Conservation (phyloP, 179 eudicot species). For the Monotropa hypopitys region DNA sequence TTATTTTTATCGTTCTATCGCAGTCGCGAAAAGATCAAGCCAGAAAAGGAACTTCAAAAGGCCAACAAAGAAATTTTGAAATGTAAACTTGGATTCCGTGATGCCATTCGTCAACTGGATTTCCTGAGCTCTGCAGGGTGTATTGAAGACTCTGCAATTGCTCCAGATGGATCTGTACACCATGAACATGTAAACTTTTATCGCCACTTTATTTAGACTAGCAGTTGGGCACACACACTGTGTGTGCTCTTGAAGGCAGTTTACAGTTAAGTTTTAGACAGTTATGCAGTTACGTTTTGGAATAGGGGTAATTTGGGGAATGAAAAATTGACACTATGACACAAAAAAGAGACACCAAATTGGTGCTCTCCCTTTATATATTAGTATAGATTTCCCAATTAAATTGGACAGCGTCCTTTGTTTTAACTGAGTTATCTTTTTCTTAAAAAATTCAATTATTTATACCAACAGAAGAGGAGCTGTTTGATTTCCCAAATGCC, state of each 20-base stretch:
- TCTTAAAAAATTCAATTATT: not conserved
- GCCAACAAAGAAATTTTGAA: slow-evolving; percentile 73
- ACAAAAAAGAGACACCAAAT: no score
- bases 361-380: no score
- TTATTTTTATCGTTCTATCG: slow-evolving; percentile 4
- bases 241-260: no score
- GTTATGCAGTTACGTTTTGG: no score
- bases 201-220: not conserved
- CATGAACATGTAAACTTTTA: slow-evolving; percentile 72
- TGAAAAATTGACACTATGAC: no score
- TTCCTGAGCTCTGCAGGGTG: slow-evolving; percentile 70
- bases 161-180: slow-evolving; percentile 88
- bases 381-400: not conserved
- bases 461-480: not conserved
- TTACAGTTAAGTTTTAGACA: no score
- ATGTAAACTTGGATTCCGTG: slow-evolving; percentile 88
- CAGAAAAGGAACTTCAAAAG: slow-evolving; percentile 76
- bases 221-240: no score
- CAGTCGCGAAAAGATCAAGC: slow-evolving; percentile 92
- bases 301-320: no score
- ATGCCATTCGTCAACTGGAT: slow-evolving; percentile 72
- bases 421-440: not conserved
- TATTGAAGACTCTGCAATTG: slow-evolving; percentile 56
- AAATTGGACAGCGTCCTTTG: not conserved
- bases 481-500: not conserved